Evolutionary conservation across 305 asterid species (phyloP).

Genomic region (Solanum hybrid): DNA sequence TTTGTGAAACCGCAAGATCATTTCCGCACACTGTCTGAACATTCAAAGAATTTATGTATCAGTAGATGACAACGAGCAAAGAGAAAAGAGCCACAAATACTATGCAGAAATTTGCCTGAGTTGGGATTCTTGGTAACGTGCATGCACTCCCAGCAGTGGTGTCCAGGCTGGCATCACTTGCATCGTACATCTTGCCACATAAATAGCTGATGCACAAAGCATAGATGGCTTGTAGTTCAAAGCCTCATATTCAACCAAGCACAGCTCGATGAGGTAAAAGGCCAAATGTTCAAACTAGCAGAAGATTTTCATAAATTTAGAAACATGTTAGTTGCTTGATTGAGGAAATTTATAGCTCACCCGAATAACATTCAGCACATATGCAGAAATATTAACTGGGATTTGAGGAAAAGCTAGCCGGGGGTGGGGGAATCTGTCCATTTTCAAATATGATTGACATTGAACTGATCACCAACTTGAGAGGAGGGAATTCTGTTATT

Average conservation of each 20-base stretch:
- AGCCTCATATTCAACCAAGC: slow-evolving; percentile 80
- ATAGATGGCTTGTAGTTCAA: slow-evolving; percentile 81
- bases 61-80: slow-evolving; percentile 4
- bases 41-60: slow-evolving; percentile 1
- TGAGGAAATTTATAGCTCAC: background rate
- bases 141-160: slow-evolving; percentile 52
- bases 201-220: slow-evolving; percentile 88
- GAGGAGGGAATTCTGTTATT: background rate
- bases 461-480: background rate
- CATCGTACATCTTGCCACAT: slow-evolving; percentile 78
- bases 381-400: background rate
- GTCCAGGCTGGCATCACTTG: slow-evolving; percentile 65
- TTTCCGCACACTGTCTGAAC: slow-evolving; percentile 58
- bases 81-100: background rate
- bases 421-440: background rate
- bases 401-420: background rate
- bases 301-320: slow-evolving; percentile 2
- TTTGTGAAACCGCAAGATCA: slow-evolving; percentile 73
- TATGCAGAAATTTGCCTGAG: slow-evolving; percentile 40
- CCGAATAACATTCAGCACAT: background rate
- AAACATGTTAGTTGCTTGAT: background rate
- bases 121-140: slow-evolving; percentile 59
- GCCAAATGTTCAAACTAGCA: slow-evolving; percentile 81
- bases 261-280: slow-evolving; percentile 83
- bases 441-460: background rate